phyloP scores from a whole-genome alignment of 257 asterid genomes.

The Solanum tacnaense region DNA sequence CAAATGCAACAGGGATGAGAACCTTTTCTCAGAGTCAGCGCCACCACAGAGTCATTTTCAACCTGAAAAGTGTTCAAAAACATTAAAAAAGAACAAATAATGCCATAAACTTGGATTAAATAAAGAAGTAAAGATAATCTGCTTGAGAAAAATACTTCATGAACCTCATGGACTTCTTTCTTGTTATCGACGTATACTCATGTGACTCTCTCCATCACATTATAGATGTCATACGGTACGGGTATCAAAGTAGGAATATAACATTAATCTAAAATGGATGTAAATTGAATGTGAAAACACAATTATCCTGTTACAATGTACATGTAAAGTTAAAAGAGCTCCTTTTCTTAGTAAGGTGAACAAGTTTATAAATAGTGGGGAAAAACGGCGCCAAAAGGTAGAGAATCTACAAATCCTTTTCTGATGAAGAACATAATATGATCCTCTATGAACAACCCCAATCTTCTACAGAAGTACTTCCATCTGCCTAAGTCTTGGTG shows the following conservation, averaged over 20 bases:
- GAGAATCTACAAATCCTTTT: neutral
- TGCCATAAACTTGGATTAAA: neutral
- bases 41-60: conserved; percentile 80
- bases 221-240: neutral
- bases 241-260: neutral
- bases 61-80: conserved; percentile 39
- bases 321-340: neutral
- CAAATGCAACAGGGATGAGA: neutral
- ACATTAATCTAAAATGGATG: neutral
- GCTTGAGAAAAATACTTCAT: neutral
- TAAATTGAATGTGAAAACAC: neutral
- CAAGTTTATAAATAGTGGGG: neutral
- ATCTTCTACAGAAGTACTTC: neutral
- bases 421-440: neutral
- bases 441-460: neutral
- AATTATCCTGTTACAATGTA: neutral
- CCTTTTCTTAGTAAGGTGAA: neutral
- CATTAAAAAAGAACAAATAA: neutral
- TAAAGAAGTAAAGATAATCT: neutral
- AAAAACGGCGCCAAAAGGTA: neutral
- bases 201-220: neutral
- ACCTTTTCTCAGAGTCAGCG: conserved; percentile 93
- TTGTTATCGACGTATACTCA: neutral
- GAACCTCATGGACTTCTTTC: neutral
- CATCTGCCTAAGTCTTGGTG: neutral